Evolutionary conservation across 257 asterid genomes (phyloP), one percentile per base, ranked within the genome.

Genomic region (Coffea canephora): DNA sequence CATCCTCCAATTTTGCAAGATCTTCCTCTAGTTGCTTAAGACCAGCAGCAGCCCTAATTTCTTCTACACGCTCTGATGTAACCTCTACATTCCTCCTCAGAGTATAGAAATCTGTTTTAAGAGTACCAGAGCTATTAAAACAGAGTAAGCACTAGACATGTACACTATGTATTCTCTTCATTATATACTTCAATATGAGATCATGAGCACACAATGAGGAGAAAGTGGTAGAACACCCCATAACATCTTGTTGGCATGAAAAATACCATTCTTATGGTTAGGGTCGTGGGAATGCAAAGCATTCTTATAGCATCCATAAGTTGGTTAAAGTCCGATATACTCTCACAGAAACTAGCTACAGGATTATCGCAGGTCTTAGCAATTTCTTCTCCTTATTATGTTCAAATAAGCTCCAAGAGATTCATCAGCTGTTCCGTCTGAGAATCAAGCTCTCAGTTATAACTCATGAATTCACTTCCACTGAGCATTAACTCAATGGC

Each of bases 61-160:
- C 99, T 81, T 93, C 89, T 34, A 96, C 97, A 43, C 94, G 99
- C 78, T 86, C 87, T 45, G 87, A 73, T 59, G 87, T 66, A 69
- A 83, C 79, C 84, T 96, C 97, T 41, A 96, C 96, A 65, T 96
- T 94, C 87, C 80, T 93, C 87, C 99, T 92, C 81, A 96, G 84
- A 61, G 91, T 75, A 85, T 92, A 96, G 88, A 93, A 96, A 89
- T 96, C 99, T 96, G 94, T 68, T 39, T 77, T 80, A 82, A 79
- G 69, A 48, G 70, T 78, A 67, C 45, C 55, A 84, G 31, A 74
- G 15, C 77, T 65, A 48, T 54, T 70, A 68, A 25, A 55, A 52
- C 39, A 75, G 50, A 74, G 48, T n/a, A 74, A 45, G 59, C 68
- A 61, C 16, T 4, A 39, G 25, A 69, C n/a, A 55, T 1, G 41